Evolutionary conservation across 352 stramenopile species (phyloP).

Genomic region (Phytopythium boreale): DNA sequence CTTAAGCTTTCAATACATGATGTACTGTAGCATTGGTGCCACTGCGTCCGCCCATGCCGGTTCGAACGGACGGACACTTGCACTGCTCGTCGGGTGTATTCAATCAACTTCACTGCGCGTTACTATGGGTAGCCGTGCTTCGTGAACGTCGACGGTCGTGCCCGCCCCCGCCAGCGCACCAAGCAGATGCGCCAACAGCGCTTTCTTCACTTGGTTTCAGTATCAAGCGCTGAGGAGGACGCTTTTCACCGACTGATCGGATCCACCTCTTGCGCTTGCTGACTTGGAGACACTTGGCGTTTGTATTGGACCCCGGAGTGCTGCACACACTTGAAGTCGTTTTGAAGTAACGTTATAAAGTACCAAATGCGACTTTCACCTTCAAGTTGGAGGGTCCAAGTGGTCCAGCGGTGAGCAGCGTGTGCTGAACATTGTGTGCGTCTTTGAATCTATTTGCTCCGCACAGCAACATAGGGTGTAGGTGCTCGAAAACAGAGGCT

Average conservation of each 20-base stretch:
- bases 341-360: slow-evolving; percentile 4
- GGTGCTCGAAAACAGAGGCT: too few species aligned
- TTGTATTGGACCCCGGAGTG: not conserved
- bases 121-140: too few species aligned
- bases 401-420: not conserved
- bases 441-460: not conserved
- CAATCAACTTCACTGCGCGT: too few species aligned
- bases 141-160: too few species aligned
- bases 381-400: not conserved
- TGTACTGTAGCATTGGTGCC: too few species aligned
- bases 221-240: not conserved
- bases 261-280: not conserved
- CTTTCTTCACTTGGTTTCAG: not conserved
- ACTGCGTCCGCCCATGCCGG: too few species aligned
- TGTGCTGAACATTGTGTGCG: not conserved
- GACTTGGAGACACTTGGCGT: not conserved
- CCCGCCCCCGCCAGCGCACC: not conserved
- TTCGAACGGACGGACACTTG: too few species aligned
- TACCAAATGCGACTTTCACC: not conserved
- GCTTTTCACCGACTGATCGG: not conserved
- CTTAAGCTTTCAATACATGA: too few species aligned
- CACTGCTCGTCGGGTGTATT: too few species aligned
- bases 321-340: not conserved
- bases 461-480: not conserved
- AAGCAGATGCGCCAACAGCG: not conserved